Evolutionary conservation across 441 rosid genomes (phyloP), one percentile per base, ranked within the genome.

Genomic region (Aleurites moluccanus): DNA sequence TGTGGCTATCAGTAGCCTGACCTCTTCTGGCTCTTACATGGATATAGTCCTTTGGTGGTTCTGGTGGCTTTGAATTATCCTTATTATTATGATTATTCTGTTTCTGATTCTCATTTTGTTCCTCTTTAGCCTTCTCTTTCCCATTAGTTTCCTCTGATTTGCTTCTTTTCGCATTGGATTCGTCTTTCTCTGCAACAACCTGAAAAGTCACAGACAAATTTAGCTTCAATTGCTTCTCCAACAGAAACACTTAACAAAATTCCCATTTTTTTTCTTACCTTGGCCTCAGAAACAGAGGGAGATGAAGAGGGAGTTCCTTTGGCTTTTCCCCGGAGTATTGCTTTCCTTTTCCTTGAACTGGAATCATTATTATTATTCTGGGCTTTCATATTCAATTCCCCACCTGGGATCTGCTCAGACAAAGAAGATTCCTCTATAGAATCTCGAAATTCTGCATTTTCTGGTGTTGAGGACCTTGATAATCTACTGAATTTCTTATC

Each of bases 1-100:
- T 93, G 72, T 93, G 98, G 63, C 97, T 94, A 80, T 94, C 97
- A 1, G 98, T 94, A 55, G 98, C 98, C 25, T 94, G 95, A 72
- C 98, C 98, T 80, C 98, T 88, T 80, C 97, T 85, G 5, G 97
- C 97, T 79, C 98, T 85, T 33, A 94, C 98, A 85, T 94, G 98
- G 75, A 94, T 94, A 50, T 88, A 94, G 77, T 94, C 98, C 85
- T 90, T 91, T 2, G 81, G 87, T 0, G 93, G 86, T 83, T 93
- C 98, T 11, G 89, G 78, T 11, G 82, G 74, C 83, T 90, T 88
- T 50, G 85, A 72, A 64, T 83, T 83, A 50, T 50, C 20, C 20
- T 18, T 20, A 6, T 18, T 50, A 50, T 18, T 18, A 6, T 84
- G 88, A 69, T 80, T 87, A 25, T 63, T 74, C 62, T 81, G 81